Evolutionary conservation across 345 rosid genomes (phyloP).

Genomic region (Reutealis trisperma): DNA sequence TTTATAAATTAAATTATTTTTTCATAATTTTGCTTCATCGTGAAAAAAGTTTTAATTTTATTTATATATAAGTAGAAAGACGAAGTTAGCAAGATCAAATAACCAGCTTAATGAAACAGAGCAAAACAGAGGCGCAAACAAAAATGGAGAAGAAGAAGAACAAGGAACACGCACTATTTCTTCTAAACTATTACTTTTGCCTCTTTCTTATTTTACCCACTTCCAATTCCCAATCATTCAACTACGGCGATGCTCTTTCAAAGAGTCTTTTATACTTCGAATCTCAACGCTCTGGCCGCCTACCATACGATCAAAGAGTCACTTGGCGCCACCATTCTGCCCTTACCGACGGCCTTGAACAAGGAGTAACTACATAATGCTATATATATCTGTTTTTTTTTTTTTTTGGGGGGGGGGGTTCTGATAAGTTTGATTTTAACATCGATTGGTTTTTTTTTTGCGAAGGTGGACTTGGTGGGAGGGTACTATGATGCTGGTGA

Average conservation of each 20-base stretch:
- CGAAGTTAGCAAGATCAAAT: no score
- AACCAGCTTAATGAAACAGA: no score
- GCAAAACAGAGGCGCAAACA: neutral
- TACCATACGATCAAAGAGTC: conserved; percentile 83
- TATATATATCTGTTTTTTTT: neutral
- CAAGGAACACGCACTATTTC: neutral
- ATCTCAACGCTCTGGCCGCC: conserved; percentile 86
- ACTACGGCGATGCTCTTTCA: conserved; percentile 72
- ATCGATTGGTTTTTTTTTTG: neutral
- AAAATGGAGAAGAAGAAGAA: neutral
- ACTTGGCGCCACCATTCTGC: conserved; percentile 95
- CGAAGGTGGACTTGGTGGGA: conserved; percentile 86
- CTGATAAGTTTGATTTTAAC: neutral
- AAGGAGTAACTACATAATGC: conserved; percentile 61
- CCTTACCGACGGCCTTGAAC: conserved; percentile 90
- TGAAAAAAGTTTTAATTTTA: no score
- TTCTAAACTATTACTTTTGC: neutral
- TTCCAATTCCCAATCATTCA: conserved; percentile 24
- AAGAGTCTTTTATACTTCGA: conserved; percentile 94
- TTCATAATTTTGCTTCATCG: no score
- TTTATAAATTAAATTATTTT: no score
- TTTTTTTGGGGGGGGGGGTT: no score
- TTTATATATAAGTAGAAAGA: no score
- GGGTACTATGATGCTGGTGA: conserved; percentile 98
- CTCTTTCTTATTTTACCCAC: neutral